Evolutionary conservation across 257 asterid genomes (phyloP), one percentile per base, ranked within the genome.

Genomic region (Ballota nigra): DNA sequence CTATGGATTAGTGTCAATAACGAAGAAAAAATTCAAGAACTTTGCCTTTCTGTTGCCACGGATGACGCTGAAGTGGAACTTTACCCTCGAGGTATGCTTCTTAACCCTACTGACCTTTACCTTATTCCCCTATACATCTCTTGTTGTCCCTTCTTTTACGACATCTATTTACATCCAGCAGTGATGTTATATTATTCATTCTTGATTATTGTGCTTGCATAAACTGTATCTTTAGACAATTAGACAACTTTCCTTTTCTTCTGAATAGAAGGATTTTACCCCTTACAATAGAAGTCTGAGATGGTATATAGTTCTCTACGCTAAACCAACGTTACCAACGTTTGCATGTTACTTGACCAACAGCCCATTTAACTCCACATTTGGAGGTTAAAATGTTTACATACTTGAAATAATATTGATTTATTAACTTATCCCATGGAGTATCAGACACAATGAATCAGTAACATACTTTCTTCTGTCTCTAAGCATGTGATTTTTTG

Each of bases 21-120:
- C 69, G 86, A 88, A 64, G 84, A 53, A 41, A 92, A 88, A 78
- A 79, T 92, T 73, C 86, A 81, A 76, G 94, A 92, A 82, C 92
- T 89, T 73, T 77, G 80, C 68, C 72, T 20, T 77, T 69, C 86
- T 71, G 82, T 67, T 45, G 58, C 83, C 43, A 74, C 78, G 65
- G 85, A 86, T 72, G 77, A 79, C 66, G 85, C 83, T 38, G 87
- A 74, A 55, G 88, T 80, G 61, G 87, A 85, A 81, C 70, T 79
- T 52, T 62, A 57, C 66, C 47, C 83, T 75, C 91, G 71, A 75
- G 98, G 98, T 92, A 73, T 60, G 60, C 59, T 77, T 79, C 72
- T 59, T 63, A 40, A 34, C 34, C 49, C 18, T 33, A 34, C 47
- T 36, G 40, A 28, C 41, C 74, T 77, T 29, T 22, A 18, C 22